Base-by-base conservation (phyloP, 2,329 filamentous ascomycete genomes). In the Scytalidium lignicola region DNA sequence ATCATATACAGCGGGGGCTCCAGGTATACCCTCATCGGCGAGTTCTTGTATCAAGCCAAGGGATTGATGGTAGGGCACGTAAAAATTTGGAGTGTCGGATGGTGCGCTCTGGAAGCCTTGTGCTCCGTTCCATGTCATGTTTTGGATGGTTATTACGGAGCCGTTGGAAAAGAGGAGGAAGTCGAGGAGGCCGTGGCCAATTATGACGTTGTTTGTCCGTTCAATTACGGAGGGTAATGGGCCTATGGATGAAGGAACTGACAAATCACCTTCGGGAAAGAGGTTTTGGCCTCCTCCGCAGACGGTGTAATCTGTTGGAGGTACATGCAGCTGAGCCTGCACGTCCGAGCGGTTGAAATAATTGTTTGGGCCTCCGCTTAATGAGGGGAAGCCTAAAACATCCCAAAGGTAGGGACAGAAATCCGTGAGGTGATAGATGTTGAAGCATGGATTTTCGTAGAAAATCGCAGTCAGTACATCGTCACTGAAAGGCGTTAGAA, bases 41-140 rank as follows among this genome's bases (percentile, higher is more conserved):
- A 50, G 41, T 2, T 50, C 19, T 12, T 59, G 29, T 21, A 85
- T 75, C 2, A 76, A 67, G 2, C 80, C 82, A 10, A 79, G 71
- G 1, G 57, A 60, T 52, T 82, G 76, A 58, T 83, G 59, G 29
- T 61, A 60, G 8, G 62, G 62, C 2, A 63, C 54, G 40, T 46
- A 61, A 44, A 64, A 55, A 41, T 63, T 62, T 15, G 54, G 41
- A 3, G 45, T 40, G 2, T 40, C 6, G 2, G 54, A 52, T 0
- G 57, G 61, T 19, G 52, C 29, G 9, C 52, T 61, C 45, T 78
- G 74, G 69, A 88, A 87, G 0, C 84, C 85, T 55, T 85, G 82
- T 0, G 67, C 61, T 2, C 83, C 84, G 47, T 78, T 75, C 79
- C 80, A 88, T 0, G 83, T 87, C 81, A 87, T 85, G 64, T 88